Base-by-base conservation (phyloP, 2,329 filamentous ascomycete genomes). In the Sclerotinia glacialis region DNA sequence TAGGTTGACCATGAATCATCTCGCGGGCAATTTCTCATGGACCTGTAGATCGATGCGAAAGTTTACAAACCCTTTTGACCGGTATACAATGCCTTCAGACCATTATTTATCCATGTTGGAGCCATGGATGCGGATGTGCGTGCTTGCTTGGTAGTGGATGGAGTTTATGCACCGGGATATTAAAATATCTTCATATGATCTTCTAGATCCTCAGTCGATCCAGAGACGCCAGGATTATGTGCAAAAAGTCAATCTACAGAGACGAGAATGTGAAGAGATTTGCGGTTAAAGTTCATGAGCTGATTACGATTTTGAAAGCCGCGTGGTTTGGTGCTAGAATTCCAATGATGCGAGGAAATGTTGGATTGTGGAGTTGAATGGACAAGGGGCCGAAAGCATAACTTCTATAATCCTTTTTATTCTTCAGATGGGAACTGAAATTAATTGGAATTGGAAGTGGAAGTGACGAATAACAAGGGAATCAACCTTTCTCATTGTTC, bases 1-100 rank as follows among this genome's bases (percentile, higher is more conserved):
- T 42, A 31, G 49, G 44, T 50, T 31, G n/a, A 18, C 47, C 26
- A 54, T 52, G 46, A 9, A 21, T 21, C 18, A 37, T 18, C 7
- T 54, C 4, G 28, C 9, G 2, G 5, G 53, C 40, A 40, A 40
- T 16, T 40, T 40, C 37, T 40, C 37, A 60, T 59, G 31, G 31
- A 42, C n/a, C 47, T 49, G 56, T n/a, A 37, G 31, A 49, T 49
- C n/a, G 21, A 49, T 40, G 28, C 4, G n/a, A n/a, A 53, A 21
- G 42, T 42, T 28, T 34, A 69, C 71, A 67, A 26, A 75, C 73
- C 72, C 55, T 70, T 72, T 61, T 71, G 70, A 14, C 70, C 69
- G 5, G 66, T 68, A 37, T 71, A 72, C 46, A 71, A 72, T 16
- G 71, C 69, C 63, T 72, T 74, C 23, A 76, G 53, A 61, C 72